Evolutionary conservation across 2,329 filamentous ascomycete species (phyloP), one percentile per base, ranked within the genome.

Genomic region (Fusarium aywerte): DNA sequence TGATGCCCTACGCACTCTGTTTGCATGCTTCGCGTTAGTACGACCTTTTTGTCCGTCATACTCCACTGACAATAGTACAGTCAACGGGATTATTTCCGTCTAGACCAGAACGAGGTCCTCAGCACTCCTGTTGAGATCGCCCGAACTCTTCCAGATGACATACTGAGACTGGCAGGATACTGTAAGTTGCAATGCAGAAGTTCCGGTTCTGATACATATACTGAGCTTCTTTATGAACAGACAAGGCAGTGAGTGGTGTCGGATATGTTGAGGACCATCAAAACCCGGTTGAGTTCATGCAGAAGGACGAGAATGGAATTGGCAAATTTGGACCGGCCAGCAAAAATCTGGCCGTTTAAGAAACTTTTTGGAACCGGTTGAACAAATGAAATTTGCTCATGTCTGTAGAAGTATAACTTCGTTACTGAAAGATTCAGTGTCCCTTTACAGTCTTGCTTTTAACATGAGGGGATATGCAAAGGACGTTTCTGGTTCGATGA

Each of bases 241-340:
- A 38, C 0, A 54, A 54, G 23, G 21, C 42, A 7, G 42, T 38
- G 2, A 47, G 42, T 15, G 42, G 51, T 23, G 31, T 48, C 38
- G 42, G 51, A 4, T 54, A 54, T 13, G 32, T 54, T 7, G 51
- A 33, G 15, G 32, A 54, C 1, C 51, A 54, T 5, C 42, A 49
- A 15, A 33, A 49, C 42, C 39, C 29, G 0, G 18, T 47, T 4
- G 51, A 54, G 23, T 18, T 29, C 12, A 33, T 21, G 29, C 29
- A 56, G 8, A 52, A 15, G 15, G 9, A 40, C 8, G 35, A 56
- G 27, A 40, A 25, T n/a, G 35, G 29, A 4, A 56, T 51, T 29
- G n/a, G 35, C 12, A 40, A 23, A n/a, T 23, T 51, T n/a, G 36
- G 36, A 5, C 20, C 20, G 7, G 36, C 16, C 1, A 23, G 25